Percentiles rank a stretch among this genome's conserved stretches.
phyloP scores from a whole-genome alignment of 1,139 yeast species.

The Barnettozyma hawaiiensis region DNA sequence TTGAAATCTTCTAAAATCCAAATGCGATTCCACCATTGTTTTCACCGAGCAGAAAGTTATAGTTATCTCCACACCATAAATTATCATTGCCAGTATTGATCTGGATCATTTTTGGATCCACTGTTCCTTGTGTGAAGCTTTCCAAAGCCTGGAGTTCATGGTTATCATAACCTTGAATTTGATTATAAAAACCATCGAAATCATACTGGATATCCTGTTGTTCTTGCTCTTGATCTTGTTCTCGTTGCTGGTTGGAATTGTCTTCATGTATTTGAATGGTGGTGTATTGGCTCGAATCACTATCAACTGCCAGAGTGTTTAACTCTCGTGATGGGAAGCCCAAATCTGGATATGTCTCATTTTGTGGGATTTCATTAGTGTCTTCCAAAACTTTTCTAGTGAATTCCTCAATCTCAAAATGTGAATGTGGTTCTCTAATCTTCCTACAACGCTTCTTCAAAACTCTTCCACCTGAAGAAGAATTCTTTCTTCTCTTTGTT shows the following conservation, averaged over 20 bases:
- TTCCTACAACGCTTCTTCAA: neutral
- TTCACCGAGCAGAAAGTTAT: neutral
- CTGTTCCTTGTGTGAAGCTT: neutral
- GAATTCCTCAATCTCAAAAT: neutral
- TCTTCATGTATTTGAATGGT: neutral
- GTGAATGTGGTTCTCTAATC: neutral
- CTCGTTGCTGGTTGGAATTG: neutral
- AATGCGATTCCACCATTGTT: neutral
- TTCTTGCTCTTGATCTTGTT: no score
- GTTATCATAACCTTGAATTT: neutral
- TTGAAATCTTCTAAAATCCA: neutral
- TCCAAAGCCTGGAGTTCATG: neutral
- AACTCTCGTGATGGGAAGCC: neutral
- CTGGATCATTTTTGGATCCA: neutral
- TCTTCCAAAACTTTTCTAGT: neutral
- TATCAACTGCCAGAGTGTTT: neutral
- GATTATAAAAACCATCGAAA: neutral
- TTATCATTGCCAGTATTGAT: neutral
- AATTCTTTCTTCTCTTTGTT: constrained; percentile 1
- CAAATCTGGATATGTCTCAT: neutral
- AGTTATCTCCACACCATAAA: neutral
- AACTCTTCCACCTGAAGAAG: neutral
- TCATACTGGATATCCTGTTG: neutral
- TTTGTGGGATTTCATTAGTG: neutral
- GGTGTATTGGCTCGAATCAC: neutral